phyloP scores from a whole-genome alignment of 2,329 filamentous ascomycete genomes.

The Clonostachys chloroleuca region DNA sequence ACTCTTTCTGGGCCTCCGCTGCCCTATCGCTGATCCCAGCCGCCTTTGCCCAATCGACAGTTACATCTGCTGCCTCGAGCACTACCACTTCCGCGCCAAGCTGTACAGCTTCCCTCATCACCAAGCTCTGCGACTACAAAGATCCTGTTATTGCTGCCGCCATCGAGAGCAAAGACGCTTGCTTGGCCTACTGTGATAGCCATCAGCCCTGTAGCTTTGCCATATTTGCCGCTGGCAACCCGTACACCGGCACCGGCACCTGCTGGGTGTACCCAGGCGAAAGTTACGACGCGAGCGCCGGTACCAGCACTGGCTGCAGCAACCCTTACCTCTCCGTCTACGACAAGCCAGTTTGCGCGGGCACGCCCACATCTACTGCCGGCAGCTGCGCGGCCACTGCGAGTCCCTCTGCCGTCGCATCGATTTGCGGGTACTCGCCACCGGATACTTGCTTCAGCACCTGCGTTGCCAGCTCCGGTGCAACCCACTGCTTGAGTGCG shows the following conservation, averaged over 20 bases:
- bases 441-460: constrained; percentile 13
- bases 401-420: constrained; percentile 18
- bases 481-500: constrained; percentile 13
- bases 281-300: constrained; percentile 13
- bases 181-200: constrained; percentile 20
- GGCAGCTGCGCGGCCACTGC: constrained; percentile 16
- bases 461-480: constrained; percentile 13
- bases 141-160: constrained; percentile 14
- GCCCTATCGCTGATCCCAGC: too few species aligned
- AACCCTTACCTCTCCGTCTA: constrained; percentile 10
- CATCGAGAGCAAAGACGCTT: constrained; percentile 8
- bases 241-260: constrained; percentile 14
- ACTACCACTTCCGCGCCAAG: constrained; percentile 11
- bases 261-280: constrained; percentile 21
- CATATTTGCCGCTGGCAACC: constrained; percentile 19
- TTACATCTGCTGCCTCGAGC: constrained; percentile 2
- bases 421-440: constrained; percentile 19
- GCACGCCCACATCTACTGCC: constrained; percentile 8
- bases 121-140: constrained; percentile 17
- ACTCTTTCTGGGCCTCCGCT: too few species aligned
- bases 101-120: constrained; percentile 17
- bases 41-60: too few species aligned
- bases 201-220: constrained; percentile 20
- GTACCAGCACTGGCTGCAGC: constrained; percentile 8
- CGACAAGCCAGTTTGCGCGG: constrained; percentile 12